phyloP scores from a whole-genome alignment of 768 basidiomycete species.

The Macrocybe gigantea region DNA sequence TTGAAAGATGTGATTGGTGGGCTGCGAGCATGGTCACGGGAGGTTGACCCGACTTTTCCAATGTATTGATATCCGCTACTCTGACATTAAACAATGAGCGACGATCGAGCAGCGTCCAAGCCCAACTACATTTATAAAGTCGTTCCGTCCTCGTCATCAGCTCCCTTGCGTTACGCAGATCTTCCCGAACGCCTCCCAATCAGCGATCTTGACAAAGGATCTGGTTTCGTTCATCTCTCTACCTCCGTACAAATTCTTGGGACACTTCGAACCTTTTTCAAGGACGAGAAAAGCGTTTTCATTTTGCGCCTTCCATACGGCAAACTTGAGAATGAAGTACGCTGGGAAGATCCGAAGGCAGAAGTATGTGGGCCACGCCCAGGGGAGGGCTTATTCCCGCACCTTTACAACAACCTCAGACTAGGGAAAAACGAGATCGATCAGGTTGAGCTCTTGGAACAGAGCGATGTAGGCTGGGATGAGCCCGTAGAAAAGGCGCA shows the following conservation, averaged over 20 bases:
- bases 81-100: no score
- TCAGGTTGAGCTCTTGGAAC: conserved; percentile 16
- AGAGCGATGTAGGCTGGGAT: background rate
- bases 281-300: conserved; percentile 28
- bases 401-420: conserved; percentile 41
- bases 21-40: conserved; percentile 68
- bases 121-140: conserved; percentile 64
- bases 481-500: no score
- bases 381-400: conserved; percentile 42
- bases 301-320: conserved; percentile 39
- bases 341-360: conserved; percentile 45
- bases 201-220: conserved; percentile 38
- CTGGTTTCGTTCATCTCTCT: conserved; percentile 52
- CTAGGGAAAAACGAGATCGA: conserved; percentile 43
- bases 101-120: background rate
- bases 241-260: conserved; percentile 43
- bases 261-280: conserved; percentile 43
- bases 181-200: conserved; percentile 43
- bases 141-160: conserved; percentile 29
- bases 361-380: conserved; percentile 36
- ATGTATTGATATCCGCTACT: conserved; percentile 47
- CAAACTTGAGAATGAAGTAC: conserved; percentile 30
- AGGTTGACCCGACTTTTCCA: conserved; percentile 75
- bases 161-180: conserved; percentile 24
- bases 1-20: conserved; percentile 80